Conservation (phyloP, 2,329 filamentous ascomycete genomes). For the Capronia americana region DNA sequence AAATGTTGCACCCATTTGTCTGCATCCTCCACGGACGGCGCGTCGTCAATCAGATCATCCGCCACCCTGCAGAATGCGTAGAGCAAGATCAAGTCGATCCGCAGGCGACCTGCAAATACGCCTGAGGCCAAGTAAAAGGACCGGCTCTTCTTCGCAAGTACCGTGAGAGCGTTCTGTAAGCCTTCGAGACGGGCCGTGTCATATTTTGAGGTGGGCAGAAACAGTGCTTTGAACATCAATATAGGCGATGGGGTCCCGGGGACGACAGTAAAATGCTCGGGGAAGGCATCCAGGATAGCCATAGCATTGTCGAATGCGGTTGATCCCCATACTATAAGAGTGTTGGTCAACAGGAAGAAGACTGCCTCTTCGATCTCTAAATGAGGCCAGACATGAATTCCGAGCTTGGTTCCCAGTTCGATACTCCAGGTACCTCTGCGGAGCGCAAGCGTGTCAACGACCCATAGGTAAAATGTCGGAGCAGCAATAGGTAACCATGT, state of each 20-base stretch:
- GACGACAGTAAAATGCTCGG: slow-evolving; percentile 60
- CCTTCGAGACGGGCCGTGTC: slow-evolving; percentile 64
- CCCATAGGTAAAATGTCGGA: slow-evolving; percentile 73
- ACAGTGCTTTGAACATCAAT: slow-evolving; percentile 61
- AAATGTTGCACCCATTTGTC: slow-evolving; percentile 65
- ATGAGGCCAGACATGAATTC: slow-evolving; percentile 66
- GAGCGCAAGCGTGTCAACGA: slow-evolving; percentile 72
- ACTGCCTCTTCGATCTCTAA: slow-evolving; percentile 76
- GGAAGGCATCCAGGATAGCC: slow-evolving; percentile 69
- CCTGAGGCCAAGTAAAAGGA: slow-evolving; percentile 77
- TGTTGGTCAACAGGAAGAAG: slow-evolving; percentile 75
- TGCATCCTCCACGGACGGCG: slow-evolving; percentile 60
- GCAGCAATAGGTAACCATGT: slow-evolving; percentile 66
- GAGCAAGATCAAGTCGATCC: slow-evolving; percentile 71
- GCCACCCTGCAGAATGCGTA: slow-evolving; percentile 77
- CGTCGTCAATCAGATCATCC: slow-evolving; percentile 75
- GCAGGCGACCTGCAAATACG: slow-evolving; percentile 70
- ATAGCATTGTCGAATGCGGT: slow-evolving; percentile 73
- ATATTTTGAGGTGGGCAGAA: slow-evolving; percentile 58
- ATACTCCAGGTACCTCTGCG: slow-evolving; percentile 75
- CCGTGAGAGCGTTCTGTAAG: slow-evolving; percentile 64
- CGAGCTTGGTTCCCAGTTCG: slow-evolving; percentile 70
- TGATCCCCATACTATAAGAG: slow-evolving; percentile 71
- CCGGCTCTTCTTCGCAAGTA: slow-evolving; percentile 69
- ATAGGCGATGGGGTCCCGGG: slow-evolving; percentile 57